Conservation (phyloP, 768 basidiomycete species). For the Russula lepida region DNA sequence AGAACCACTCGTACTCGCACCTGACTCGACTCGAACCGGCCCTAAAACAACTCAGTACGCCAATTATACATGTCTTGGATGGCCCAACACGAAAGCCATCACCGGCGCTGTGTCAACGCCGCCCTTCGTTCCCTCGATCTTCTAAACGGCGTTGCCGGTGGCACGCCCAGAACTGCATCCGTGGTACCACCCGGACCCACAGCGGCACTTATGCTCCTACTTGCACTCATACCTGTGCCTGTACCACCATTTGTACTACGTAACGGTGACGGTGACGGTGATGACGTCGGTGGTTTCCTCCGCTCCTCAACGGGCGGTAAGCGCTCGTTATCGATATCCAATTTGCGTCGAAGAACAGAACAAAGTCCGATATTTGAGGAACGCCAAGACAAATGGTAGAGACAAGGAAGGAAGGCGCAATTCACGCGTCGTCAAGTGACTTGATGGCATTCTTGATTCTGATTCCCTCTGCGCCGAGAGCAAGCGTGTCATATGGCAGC, state of each 20-base stretch:
- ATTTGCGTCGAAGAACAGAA: slow-evolving; percentile 71
- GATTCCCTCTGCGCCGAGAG: slow-evolving; percentile 86
- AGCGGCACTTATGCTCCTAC: no score
- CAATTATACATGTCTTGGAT: neutral
- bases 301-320: slow-evolving; percentile 52
- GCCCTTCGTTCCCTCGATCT: slow-evolving; percentile 4
- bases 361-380: neutral
- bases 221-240: neutral
- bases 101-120: neutral
- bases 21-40: neutral
- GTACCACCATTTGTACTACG: neutral
- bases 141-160: neutral
- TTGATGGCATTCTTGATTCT: slow-evolving; percentile 93
- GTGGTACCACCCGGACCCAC: no score
- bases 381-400: neutral
- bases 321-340: slow-evolving; percentile 98
- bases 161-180: neutral
- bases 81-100: neutral
- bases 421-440: slow-evolving; percentile 92
- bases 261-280: neutral
- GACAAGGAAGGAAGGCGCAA: slow-evolving; percentile 21
- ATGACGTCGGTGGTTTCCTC: neutral
- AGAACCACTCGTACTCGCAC: neutral
- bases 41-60: neutral
- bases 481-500: slow-evolving; percentile 78